These are phyloP conservation scores for Samsoniella hepiali DNA, from an alignment of 2,329 filamentous ascomycete genomes.

Conservation along the genomic window DNA sequence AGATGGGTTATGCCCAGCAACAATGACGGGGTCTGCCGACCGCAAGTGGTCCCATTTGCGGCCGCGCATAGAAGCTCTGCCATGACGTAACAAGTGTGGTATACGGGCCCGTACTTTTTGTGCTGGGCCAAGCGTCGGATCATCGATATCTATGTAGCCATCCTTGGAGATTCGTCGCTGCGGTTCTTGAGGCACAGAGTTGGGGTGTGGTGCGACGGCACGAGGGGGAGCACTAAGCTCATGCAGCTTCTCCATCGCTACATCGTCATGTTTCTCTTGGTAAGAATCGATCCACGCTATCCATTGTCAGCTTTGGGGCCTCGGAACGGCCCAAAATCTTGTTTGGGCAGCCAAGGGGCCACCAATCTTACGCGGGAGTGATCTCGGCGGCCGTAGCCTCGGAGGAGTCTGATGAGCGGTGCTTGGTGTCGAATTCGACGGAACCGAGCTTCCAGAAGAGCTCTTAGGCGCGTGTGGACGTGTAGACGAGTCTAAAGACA, in stretches of 20 bases:
- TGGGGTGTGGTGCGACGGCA: constrained; percentile 40
- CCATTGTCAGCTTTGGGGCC: constrained; percentile 1
- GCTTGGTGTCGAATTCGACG: constrained; percentile 19
- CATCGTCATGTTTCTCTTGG: constrained; percentile 39
- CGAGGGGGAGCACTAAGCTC: constrained; percentile 39
- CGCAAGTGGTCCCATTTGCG: constrained; percentile 60
- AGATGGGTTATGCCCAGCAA: constrained; percentile 45
- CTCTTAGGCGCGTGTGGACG: neutral
- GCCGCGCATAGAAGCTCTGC: constrained; percentile 44
- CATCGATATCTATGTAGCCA: constrained; percentile 44
- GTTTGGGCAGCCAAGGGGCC: neutral
- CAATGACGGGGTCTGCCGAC: constrained; percentile 57
- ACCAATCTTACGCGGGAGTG: constrained; percentile 29
- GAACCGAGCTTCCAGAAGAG: constrained; percentile 5
- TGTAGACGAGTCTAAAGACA: neutral
- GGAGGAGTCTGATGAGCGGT: constrained; percentile 20
- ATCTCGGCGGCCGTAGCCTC: constrained; percentile 28
- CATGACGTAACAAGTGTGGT: constrained; percentile 46
- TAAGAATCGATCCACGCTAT: constrained; percentile 51
- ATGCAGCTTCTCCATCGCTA: constrained; percentile 37
- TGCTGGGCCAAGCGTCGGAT: constrained; percentile 35
- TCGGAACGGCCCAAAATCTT: constrained; percentile 22
- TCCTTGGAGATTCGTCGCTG: constrained; percentile 46
- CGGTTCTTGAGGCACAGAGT: constrained; percentile 38
- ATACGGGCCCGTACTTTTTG: constrained; percentile 37